These are phyloP conservation scores for sweet orange (Citrus sinensis) DNA, from an alignment of 345 rosid species.

Conservation along the genomic window DNA sequence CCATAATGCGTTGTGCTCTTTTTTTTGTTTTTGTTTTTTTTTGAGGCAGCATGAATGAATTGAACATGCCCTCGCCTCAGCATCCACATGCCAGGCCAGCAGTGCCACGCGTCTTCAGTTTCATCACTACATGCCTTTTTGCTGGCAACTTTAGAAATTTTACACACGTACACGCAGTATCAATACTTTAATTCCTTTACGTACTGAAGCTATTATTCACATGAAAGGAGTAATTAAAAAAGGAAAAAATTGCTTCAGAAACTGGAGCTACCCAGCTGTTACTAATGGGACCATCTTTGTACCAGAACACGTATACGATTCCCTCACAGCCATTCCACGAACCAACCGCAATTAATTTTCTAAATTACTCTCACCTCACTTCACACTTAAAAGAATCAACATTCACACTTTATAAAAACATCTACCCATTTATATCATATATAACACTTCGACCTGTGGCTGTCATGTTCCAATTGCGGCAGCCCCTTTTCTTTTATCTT, in stretches of 20 bases:
- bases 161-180: not conserved
- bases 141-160: not conserved
- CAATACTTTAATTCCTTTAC: too few species aligned
- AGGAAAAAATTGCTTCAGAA: too few species aligned
- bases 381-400: not conserved
- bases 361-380: not conserved
- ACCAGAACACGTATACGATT: not conserved
- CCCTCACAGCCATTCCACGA: not conserved
- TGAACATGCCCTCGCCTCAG: not conserved
- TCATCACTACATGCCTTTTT: not conserved
- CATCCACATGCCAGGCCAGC: not conserved
- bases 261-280: too few species aligned
- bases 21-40: too few species aligned
- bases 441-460: not conserved
- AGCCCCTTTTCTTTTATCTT: not conserved
- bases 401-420: not conserved
- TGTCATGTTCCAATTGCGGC: not conserved
- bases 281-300: not conserved
- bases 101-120: not conserved
- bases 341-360: not conserved
- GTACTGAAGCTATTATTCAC: too few species aligned
- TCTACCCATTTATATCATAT: not conserved
- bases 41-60: not conserved
- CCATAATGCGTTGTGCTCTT: too few species aligned
- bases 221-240: too few species aligned